A percentile compares a stretch with the other conserved stretches of the same genome.
phyloP scores from a whole-genome alignment of 148 eudicot genomes.

The Nepenthes mirabilis region DNA sequence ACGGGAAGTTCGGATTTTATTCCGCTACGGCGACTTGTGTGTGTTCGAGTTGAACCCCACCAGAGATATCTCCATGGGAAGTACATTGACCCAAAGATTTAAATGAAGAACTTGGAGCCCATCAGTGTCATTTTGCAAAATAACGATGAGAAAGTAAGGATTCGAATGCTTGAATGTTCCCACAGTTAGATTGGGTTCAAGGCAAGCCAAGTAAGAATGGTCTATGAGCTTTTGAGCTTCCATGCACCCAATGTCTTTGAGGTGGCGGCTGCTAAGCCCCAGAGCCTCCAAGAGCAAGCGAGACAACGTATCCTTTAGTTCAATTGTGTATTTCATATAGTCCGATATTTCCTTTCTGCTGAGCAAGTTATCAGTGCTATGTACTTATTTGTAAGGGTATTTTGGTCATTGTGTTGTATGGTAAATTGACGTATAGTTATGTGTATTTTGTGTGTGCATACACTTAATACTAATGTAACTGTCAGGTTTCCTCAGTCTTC shows the following conservation, averaged over 20 bases:
- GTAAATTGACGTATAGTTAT: no score
- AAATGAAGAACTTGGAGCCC: constrained; percentile 64
- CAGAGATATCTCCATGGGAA: constrained; percentile 41
- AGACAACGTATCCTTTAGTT: constrained; percentile 23
- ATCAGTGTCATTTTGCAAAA: constrained; percentile 39
- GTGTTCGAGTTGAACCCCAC: no score
- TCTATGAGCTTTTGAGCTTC: constrained; percentile 35
- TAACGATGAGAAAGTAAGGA: constrained; percentile 44
- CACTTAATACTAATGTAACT: no score
- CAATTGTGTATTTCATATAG: constrained; percentile 26
- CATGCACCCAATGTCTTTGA: constrained; percentile 39
- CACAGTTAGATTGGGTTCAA: constrained; percentile 47
- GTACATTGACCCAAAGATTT: constrained; percentile 46
- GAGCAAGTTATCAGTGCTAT: neutral
- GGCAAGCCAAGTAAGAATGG: constrained; percentile 70
- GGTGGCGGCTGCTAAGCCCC: constrained; percentile 36
- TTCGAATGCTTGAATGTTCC: constrained; percentile 57
- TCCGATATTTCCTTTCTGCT: constrained; percentile 44
- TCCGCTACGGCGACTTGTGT: no score
- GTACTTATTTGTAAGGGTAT: no score
- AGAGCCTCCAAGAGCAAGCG: constrained; percentile 55
- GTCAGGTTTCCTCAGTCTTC: no score
- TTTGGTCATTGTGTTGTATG: no score
- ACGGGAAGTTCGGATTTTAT: no score
- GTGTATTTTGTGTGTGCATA: no score